phyloP scores from a whole-genome alignment of 306 rosid species.

The Ormosia semicastrata region DNA sequence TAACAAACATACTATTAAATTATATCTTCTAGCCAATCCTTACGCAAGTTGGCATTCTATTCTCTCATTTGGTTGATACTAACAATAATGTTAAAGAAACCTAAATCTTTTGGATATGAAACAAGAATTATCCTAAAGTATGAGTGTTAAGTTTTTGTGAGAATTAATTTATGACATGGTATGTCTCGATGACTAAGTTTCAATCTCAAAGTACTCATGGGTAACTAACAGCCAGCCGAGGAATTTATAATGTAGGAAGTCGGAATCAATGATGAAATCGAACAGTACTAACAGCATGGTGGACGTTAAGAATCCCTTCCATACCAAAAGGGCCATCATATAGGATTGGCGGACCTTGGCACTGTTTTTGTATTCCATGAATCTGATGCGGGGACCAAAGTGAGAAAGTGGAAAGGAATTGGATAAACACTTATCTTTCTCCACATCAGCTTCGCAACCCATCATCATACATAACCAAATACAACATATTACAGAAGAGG shows the following conservation, averaged over 20 bases:
- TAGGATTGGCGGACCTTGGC: background rate
- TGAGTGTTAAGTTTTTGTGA: too few relatives aligned
- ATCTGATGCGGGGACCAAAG: slow-evolving; percentile 61
- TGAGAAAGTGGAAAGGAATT: slow-evolving; percentile 34
- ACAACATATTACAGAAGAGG: background rate
- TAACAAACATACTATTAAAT: too few relatives aligned
- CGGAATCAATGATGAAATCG: slow-evolving; percentile 15
- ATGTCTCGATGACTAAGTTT: too few relatives aligned
- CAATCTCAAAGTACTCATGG: background rate
- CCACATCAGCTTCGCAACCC: slow-evolving; percentile 48
- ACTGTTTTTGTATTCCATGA: slow-evolving; percentile 47
- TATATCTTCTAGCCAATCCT: background rate
- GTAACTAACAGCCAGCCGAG: background rate
- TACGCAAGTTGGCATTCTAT: background rate
- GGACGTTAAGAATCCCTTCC: slow-evolving; percentile 29
- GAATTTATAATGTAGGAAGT: slow-evolving; percentile 32
- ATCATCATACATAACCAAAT: slow-evolving; percentile 5
- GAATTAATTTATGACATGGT: too few relatives aligned
- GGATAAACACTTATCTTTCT: slow-evolving; percentile 60
- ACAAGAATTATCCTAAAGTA: background rate
- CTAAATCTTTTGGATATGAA: background rate
- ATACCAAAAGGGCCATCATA: slow-evolving; percentile 33
- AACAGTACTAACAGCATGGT: background rate
- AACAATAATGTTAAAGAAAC: background rate
- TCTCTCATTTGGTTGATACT: background rate